Evolutionary conservation across 2,329 filamentous ascomycete species (phyloP).

Genomic region (Exophiala aquamarina): DNA sequence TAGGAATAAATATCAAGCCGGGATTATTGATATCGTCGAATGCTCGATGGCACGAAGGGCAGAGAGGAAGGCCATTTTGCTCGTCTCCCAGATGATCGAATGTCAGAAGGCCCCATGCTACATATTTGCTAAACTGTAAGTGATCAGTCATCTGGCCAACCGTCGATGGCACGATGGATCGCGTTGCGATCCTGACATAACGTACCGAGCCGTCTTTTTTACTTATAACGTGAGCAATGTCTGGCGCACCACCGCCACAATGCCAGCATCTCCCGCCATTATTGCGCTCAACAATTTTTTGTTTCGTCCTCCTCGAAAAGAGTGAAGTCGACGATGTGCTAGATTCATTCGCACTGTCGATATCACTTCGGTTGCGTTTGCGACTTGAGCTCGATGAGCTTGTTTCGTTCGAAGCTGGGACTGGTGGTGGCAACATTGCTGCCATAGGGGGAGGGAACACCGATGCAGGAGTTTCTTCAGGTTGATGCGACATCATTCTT

Average conservation of each 20-base stretch:
- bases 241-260: conserved; percentile 8
- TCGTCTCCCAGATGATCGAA: conserved; percentile 9
- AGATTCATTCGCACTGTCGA: conserved; percentile 6
- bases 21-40: conserved; percentile 19
- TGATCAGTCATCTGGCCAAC: conserved; percentile 1
- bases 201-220: conserved; percentile 9
- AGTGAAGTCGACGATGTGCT: conserved; percentile 7
- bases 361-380: conserved; percentile 8
- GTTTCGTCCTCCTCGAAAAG: conserved; percentile 10
- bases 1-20: conserved; percentile 24
- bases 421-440: conserved; percentile 4
- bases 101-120: conserved; percentile 4
- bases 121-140: conserved; percentile 6
- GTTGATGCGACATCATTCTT: not conserved
- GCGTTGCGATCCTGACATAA: not conserved
- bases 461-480: not conserved
- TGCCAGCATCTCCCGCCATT: conserved; percentile 9
- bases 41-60: conserved; percentile 20
- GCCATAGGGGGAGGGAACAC: not conserved
- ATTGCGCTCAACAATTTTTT: conserved; percentile 9
- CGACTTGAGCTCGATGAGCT: conserved; percentile 8
- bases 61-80: conserved; percentile 25
- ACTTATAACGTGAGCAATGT: conserved; percentile 3
- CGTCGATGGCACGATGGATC: not conserved
- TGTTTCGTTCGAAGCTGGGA: conserved; percentile 4